Evolutionary conservation across 2,329 filamentous ascomycete species (phyloP).

Genomic region (Fusarium musae): DNA sequence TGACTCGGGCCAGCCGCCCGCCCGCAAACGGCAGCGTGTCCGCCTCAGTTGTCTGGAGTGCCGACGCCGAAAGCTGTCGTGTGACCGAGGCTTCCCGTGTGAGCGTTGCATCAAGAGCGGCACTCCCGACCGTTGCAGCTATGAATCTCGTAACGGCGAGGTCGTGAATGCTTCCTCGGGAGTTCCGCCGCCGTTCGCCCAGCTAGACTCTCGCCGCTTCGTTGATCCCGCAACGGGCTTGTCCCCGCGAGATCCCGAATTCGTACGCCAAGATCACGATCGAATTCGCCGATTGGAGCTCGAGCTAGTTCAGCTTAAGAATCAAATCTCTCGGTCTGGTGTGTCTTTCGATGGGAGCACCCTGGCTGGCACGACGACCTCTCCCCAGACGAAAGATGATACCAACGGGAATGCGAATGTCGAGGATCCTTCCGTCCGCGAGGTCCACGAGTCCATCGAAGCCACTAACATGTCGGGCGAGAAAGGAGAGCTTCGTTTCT

Average conservation of each 20-base stretch:
- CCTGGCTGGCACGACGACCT: conserved; percentile 56
- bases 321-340: conserved; percentile 58
- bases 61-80: conserved; percentile 69
- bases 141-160: conserved; percentile 66
- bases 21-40: conserved; percentile 69
- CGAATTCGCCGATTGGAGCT: conserved; percentile 69
- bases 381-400: conserved; percentile 60
- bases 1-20: conserved; percentile 50
- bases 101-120: conserved; percentile 71
- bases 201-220: conserved; percentile 54
- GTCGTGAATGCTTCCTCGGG: conserved; percentile 60
- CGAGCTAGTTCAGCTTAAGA: conserved; percentile 68
- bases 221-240: conserved; percentile 46
- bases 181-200: conserved; percentile 55
- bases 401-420: conserved; percentile 46
- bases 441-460: conserved; percentile 55
- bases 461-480: conserved; percentile 55
- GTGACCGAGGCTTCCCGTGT: conserved; percentile 70
- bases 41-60: conserved; percentile 70
- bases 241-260: conserved; percentile 51
- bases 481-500: conserved; percentile 66
- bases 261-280: conserved; percentile 62
- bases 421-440: conserved; percentile 48
- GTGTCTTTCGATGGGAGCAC: conserved; percentile 64
- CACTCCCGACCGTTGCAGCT: conserved; percentile 68